Evolutionary conservation across 2,329 filamentous ascomycete species (phyloP), one percentile per base, ranked within the genome.

Genomic region (Cryphonectria nitschkei): DNA sequence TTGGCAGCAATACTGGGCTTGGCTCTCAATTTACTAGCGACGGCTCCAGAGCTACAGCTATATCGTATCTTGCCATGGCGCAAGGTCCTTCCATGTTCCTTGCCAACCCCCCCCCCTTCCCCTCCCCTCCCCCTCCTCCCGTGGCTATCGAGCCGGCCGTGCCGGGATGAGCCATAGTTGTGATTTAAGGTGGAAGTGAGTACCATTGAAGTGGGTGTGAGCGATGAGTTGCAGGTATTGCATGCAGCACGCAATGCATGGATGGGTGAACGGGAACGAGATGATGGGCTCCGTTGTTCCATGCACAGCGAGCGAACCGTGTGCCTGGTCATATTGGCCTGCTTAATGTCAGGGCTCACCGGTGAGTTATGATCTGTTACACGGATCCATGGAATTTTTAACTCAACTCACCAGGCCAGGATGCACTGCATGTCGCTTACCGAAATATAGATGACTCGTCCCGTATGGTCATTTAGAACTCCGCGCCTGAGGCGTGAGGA

Each of bases 151-250:
- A 64, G 62, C 29, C 13, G 32, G 50, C 29, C 37, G 32, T 26
- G 39, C 54, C 65, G 64, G 34, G 60, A 58, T 46, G 50, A 50
- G 68, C 37, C 58, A 58, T 43, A 39, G 52, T 62, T 26, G 56
- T 29, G 7, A 22, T n/a, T 50, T 56, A 68, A 67, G 62, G 68
- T 71, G 69, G 65, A 32, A 50, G 43, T 22, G 54, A 52, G 39
- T 26, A 64, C 52, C 62, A 54, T 62, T 52, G 22, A 43, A 37
- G 71, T 65, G 71, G 71, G 65, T 71, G 71, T 67, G 69, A 54
- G 41, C 69, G 71, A 71, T 73, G 71, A 71, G 71, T 68, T 73
- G 71, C 71, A 72, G 68, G 43, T 71, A 72, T 72, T 70, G 71
- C 69, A 66, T 72, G 71, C 71, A 73, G 71, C 69, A 71, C 69